Base-by-base conservation (phyloP, 2,329 filamentous ascomycete genomes). In the Epichloe baconii region DNA sequence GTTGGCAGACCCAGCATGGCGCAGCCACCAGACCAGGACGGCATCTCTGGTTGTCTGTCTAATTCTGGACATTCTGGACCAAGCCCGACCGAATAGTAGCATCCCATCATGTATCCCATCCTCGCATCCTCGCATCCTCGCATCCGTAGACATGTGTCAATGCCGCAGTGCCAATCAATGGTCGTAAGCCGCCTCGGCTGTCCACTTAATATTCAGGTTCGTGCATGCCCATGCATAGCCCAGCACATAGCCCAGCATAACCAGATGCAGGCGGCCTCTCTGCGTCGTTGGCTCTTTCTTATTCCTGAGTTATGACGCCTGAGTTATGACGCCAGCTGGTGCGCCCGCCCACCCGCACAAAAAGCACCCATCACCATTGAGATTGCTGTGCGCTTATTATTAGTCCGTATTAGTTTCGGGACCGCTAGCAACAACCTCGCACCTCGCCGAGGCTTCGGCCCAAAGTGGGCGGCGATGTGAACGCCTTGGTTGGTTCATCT, bases 31-130 rank as follows among this genome's bases (percentile, higher is more conserved):
- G 53, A 63, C 61, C 59, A 51, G 54, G 52, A 56, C 56, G 47
- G 36, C 23, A 50, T 52, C 45, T 49, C 44, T 31, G 8, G 31
- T 31, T 54, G 64, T 65, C 64, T 54, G 64, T 65, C 64, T 66
- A 66, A 66, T 65, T 66, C 64, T 63, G 62, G 64, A 61, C 53
- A 66, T 65, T 66, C 64, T 63, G 62, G 64, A 61, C 53, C 55
- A 55, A 55, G 42, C 46, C 45, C 31, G 45, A 40, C 23, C 38
- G 34, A 35, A 7, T 31, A 21, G 35, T 31, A 11, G 8, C 31
- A 31, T 31, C 35, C 11, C 41, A 49, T 44, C 48, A 41, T 45
- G 31, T 44, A 10, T 41, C 47, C 1, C 15, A 38, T n/a, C 40
- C 10, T 26, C 47, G 14, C 5, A 38, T n/a, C 40, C 17, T 26